Conservation (phyloP, 1,284 basidiomycete species). For the Apiotrichum sp. region DNA sequence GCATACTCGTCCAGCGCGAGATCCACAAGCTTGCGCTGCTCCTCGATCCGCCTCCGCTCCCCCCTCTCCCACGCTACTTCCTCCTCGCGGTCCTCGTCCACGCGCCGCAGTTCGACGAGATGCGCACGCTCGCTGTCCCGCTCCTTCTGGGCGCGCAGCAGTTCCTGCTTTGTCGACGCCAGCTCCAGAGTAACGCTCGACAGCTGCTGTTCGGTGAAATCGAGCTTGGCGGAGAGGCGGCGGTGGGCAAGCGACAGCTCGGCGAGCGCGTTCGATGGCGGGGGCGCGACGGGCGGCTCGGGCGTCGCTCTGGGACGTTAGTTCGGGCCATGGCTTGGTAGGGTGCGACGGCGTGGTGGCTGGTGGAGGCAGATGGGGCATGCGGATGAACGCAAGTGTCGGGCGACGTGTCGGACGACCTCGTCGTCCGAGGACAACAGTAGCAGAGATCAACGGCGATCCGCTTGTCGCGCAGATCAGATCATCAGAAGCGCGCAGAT, state of each 20-base stretch:
- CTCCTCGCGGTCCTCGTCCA: slow-evolving; percentile 59
- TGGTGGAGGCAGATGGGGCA: too few relatives aligned
- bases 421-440: too few relatives aligned
- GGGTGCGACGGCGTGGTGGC: too few relatives aligned
- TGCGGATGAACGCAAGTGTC: too few relatives aligned
- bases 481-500: too few relatives aligned
- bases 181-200: slow-evolving; percentile 42
- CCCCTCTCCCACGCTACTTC: slow-evolving; percentile 46
- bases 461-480: too few relatives aligned
- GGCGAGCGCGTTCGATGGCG: slow-evolving; percentile 35
- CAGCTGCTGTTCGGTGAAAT: slow-evolving; percentile 37
- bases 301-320: slow-evolving; percentile 22
- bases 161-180: slow-evolving; percentile 51
- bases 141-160: slow-evolving; percentile 57
- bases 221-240: slow-evolving; percentile 43
- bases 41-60: slow-evolving; percentile 37
- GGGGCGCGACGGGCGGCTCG: slow-evolving; percentile 25
- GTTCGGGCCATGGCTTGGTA: background rate
- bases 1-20: slow-evolving; percentile 42
- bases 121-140: slow-evolving; percentile 45
- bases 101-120: slow-evolving; percentile 30
- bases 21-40: slow-evolving; percentile 44
- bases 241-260: slow-evolving; percentile 47
- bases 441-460: too few relatives aligned
- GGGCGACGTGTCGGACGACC: too few relatives aligned